Percentiles rank a stretch among this genome's conserved stretches.
Conservation (phyloP, 2,329 filamentous ascomycete genomes). For the Calonectria pauciramosa region DNA sequence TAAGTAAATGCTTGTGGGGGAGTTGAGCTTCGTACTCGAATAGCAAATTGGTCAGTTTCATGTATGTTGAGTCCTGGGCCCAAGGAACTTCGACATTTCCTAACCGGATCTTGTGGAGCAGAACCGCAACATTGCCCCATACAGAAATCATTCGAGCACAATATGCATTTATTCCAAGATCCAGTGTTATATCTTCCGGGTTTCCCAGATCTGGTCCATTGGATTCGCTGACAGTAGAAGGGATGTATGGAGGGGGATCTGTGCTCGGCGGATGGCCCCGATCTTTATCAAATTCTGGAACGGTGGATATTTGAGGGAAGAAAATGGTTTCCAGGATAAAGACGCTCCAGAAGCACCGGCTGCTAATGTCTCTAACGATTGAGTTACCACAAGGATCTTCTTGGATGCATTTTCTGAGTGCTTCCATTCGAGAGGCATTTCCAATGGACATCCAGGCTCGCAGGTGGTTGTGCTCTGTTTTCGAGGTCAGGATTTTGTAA, state of each 20-base stretch:
- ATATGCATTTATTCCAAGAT: not conserved
- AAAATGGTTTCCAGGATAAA: not conserved
- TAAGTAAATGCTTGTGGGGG: not conserved
- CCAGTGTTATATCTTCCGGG: not conserved
- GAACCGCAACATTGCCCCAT: not conserved
- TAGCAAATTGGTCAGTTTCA: not conserved
- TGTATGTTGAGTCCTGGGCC: not conserved
- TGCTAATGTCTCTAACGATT: not conserved
- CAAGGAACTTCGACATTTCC: not conserved
- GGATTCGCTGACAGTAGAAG: not conserved
- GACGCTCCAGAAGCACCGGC: not conserved
- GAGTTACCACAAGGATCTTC: not conserved
- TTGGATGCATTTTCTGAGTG: not conserved
- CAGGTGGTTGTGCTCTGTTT: not conserved
- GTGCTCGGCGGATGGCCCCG: not conserved
- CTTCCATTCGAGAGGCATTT: constrained; percentile 1
- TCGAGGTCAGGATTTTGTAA: not conserved
- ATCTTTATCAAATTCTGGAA: not conserved
- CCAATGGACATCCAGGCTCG: not conserved
- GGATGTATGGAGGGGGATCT: not conserved
- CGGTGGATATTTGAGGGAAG: not conserved
- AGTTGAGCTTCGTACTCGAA: constrained; percentile 3
- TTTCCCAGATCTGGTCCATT: not conserved
- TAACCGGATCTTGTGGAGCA: not conserved
- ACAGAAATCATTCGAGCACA: constrained; percentile 3